phyloP scores from a whole-genome alignment of 768 basidiomycete species.

The Hemileccinum rubropunctum region DNA sequence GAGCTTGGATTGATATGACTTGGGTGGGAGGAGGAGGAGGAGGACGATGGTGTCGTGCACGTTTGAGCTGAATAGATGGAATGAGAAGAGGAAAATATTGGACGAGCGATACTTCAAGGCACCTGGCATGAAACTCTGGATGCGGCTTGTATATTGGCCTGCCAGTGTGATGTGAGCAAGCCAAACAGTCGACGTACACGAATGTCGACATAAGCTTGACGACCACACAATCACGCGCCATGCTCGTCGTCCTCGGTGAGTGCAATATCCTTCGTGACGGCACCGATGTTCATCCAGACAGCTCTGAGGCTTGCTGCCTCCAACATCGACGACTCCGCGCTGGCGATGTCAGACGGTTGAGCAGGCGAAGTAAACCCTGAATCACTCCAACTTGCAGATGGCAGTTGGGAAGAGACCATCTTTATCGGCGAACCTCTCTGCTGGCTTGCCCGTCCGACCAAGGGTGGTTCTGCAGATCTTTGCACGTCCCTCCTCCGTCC shows the following conservation, averaged over 20 bases:
- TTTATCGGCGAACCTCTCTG: conserved; percentile 67
- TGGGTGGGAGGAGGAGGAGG: conserved; percentile 45
- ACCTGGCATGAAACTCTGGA: conserved; percentile 93
- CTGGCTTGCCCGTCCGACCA: conserved; percentile 63
- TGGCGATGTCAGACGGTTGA: conserved; percentile 29
- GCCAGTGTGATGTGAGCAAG: no score
- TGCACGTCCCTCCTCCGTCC: no score
- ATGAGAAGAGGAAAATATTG: background rate
- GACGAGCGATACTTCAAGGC: conserved; percentile 43
- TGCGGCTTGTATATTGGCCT: conserved; percentile 83
- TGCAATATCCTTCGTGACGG: conserved; percentile 57
- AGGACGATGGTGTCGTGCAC: conserved; percentile 46
- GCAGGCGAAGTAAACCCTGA: conserved; percentile 58
- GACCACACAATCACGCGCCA: conserved; percentile 59
- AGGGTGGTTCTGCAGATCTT: no score
- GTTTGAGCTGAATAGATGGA: conserved; percentile 50
- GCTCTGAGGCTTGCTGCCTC: no score
- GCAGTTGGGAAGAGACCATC: conserved; percentile 63
- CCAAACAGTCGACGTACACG: no score
- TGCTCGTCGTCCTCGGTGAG: conserved; percentile 76
- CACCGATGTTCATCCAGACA: conserved; percentile 37
- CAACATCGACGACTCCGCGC: conserved; percentile 28
- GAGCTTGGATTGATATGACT: conserved; percentile 41
- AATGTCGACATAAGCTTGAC: no score
- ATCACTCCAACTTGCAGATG: conserved; percentile 57